Percentiles rank a stretch among this genome's conserved stretches.
These are phyloP conservation scores for Tolypocladium ophioglossoides DNA, from an alignment of 2,329 filamentous ascomycete species.

Conservation along the genomic window DNA sequence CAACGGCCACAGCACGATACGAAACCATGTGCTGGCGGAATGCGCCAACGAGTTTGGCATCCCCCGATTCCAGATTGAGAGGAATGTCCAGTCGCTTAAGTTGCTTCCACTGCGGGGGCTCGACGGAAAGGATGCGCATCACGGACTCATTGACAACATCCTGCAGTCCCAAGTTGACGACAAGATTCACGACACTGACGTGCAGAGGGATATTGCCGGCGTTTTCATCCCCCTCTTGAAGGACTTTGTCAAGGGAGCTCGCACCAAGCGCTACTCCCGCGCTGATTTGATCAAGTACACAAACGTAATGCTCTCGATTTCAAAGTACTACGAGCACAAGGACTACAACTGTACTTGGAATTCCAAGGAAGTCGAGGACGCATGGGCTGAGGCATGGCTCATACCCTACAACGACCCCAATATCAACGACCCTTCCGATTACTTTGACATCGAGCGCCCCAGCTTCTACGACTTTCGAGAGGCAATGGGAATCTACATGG, in stretches of 20 bases:
- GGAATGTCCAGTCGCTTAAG: conserved; percentile 42
- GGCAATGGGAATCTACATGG: conserved; percentile 24
- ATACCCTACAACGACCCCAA: conserved; percentile 30
- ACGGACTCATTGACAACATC: conserved; percentile 42
- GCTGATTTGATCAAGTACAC: conserved; percentile 33
- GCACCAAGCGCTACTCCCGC: conserved; percentile 30
- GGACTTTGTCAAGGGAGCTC: conserved; percentile 36
- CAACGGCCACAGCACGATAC: conserved; percentile 40
- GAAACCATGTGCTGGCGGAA: conserved; percentile 44
- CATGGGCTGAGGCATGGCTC: conserved; percentile 39
- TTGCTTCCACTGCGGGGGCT: conserved; percentile 43
- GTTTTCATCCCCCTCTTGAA: conserved; percentile 44
- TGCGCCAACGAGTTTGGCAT: conserved; percentile 44
- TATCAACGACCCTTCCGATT: conserved; percentile 17
- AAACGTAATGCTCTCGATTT: conserved; percentile 37
- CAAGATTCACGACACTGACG: conserved; percentile 28
- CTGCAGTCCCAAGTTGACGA: conserved; percentile 39
- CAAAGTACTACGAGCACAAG: conserved; percentile 39
- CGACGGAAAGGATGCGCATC: conserved; percentile 39
- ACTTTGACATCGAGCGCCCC: conserved; percentile 22
- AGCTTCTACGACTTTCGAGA: conserved; percentile 23
- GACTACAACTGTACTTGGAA: conserved; percentile 40
- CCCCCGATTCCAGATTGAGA: conserved; percentile 43
- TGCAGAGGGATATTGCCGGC: conserved; percentile 34
- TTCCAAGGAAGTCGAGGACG: conserved; percentile 32